These are phyloP conservation scores for Candida boleticola DNA, from an alignment of 805 yeast genomes.

Conservation along the genomic window DNA sequence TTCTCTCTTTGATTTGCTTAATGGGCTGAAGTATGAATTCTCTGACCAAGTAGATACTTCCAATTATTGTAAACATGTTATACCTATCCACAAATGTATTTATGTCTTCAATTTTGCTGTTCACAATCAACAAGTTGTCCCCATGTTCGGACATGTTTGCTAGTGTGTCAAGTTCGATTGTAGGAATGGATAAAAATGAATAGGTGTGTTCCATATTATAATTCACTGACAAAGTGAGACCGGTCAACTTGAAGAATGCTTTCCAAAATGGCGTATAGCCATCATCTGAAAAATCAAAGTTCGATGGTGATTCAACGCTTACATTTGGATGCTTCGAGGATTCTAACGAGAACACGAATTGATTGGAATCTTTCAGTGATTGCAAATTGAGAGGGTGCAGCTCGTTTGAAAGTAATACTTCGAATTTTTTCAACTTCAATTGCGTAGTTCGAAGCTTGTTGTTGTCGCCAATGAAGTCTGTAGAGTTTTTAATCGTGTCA, in stretches of 20 bases:
- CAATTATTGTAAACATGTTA: conserved; percentile 30
- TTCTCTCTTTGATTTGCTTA: conserved; percentile 17
- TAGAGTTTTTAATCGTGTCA: not conserved
- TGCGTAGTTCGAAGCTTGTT: conserved; percentile 19
- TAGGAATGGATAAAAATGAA: conserved; percentile 22
- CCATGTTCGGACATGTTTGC: conserved; percentile 8
- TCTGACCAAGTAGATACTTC: conserved; percentile 29
- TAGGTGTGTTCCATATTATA: conserved; percentile 11
- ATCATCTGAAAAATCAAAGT: not conserved
- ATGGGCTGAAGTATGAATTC: conserved; percentile 31
- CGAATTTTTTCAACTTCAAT: conserved; percentile 12
- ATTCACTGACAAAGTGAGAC: conserved; percentile 15
- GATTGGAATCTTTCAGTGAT: not conserved
- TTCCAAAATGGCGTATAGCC: conserved; percentile 21
- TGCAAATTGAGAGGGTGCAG: not conserved
- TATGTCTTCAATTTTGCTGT: conserved; percentile 15
- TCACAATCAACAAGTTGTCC: conserved; percentile 13
- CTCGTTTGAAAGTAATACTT: conserved; percentile 8
- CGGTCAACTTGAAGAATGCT: conserved; percentile 11
- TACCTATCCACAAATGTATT: conserved; percentile 24
- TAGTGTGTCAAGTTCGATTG: conserved; percentile 9
- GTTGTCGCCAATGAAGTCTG: conserved; percentile 16
- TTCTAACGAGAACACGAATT: not conserved
- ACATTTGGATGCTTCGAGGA: not conserved
- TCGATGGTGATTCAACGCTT: not conserved